Evolutionary conservation across 208 protist species (phyloP).

Genomic region (Entamoeba dispar): DNA sequence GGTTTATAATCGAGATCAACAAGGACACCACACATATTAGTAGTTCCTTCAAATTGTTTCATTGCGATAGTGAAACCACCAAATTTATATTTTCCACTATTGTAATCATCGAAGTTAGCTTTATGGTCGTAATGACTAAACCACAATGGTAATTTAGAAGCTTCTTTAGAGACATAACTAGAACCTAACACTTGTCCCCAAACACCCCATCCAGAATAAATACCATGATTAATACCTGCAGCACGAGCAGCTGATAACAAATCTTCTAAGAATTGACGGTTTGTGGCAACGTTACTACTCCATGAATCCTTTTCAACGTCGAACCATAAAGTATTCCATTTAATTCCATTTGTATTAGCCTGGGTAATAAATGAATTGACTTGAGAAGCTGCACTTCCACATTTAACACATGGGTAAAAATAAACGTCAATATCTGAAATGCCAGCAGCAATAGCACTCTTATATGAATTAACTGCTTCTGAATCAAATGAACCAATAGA

Average conservation of each 20-base stretch:
- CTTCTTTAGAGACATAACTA: not conserved
- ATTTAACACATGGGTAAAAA: not conserved
- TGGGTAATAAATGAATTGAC: not conserved
- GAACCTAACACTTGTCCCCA: not conserved
- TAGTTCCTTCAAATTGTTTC: not conserved
- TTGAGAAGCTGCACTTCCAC: not conserved
- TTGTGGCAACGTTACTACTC: not conserved
- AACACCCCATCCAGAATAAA: not conserved
- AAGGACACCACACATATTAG: not conserved
- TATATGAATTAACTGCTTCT: not conserved
- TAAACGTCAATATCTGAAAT: not conserved
- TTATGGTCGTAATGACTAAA: not conserved
- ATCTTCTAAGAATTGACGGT: not conserved
- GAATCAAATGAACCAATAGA: not conserved
- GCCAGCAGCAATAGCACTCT: not conserved
- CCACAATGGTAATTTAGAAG: not conserved
- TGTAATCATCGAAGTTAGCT: not conserved
- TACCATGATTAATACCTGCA: not conserved
- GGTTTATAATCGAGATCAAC: not conserved
- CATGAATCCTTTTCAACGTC: not conserved
- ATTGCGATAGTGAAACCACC: not conserved
- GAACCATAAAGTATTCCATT: not conserved
- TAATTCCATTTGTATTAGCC: not conserved
- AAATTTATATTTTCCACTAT: not conserved
- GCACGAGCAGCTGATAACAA: not conserved